Base-by-base conservation (phyloP, 129 eudicot species). In the Flaveria bidentis region DNA sequence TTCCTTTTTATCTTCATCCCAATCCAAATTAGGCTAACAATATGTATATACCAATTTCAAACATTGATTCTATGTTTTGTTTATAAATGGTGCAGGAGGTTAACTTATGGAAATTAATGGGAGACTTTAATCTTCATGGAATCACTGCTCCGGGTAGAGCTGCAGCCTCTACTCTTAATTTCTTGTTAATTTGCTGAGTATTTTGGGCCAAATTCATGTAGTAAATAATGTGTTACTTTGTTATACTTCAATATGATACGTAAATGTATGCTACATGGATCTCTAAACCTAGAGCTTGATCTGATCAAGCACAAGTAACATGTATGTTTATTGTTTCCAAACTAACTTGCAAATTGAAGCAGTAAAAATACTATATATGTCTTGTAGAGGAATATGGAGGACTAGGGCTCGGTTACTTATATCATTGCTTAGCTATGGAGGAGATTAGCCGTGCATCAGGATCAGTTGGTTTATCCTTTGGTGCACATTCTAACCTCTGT, bases 401-500 rank as follows among this genome's bases (percentile, higher is more conserved):
- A 76, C 87, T 94, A 80, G 93, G 96, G 30, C 89, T 94, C 30
- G 99, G 97, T 74, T 94, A 89, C 84, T 56, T 89, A 42, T 89
- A 94, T 78, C 99, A 94, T 79, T 89, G 97, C 75, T 84, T 94
- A 52, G 97, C 99, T 12, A 52, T 94, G 85, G 99, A 94, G 75
- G 99, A 94, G 81, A 84, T 94, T 39, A 94, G 99, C 67, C 99
- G 97, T 77, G 96, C 99, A 76, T 91, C 99, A 7, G 97, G 90
- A 51, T 86, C 96, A 3, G 97, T 94, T 75, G 99, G 86, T 23
- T 84, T 94, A 66, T 94, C 99, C 15, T 94, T 86, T 82, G 99
- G 97, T 61, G 99, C 93, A 50, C 99, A 91, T 83, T 82, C 96
- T 56, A 91, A 94, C 77, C 86, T 94, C 53, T 91, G 97, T 70